Conservation (phyloP, 2,329 filamentous ascomycete genomes). For the Metarhizium anisopliae region DNA sequence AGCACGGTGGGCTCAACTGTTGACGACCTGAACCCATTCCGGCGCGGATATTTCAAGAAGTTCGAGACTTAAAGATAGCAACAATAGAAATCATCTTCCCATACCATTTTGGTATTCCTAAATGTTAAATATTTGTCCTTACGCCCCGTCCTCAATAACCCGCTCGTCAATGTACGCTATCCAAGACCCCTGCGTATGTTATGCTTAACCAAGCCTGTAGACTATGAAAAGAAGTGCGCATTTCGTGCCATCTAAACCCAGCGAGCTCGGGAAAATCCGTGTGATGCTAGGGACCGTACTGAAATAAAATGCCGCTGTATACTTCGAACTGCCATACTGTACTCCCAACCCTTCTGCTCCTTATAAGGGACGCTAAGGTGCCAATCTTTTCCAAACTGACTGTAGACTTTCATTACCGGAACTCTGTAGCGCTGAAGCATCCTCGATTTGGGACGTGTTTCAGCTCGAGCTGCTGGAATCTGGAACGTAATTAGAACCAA, state of each 20-base stretch:
- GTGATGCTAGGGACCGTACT: neutral
- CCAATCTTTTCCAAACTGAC: neutral
- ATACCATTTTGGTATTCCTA: neutral
- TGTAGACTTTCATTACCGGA: conserved; percentile 33
- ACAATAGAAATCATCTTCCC: conserved; percentile 3
- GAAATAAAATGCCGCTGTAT: neutral
- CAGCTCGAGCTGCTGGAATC: conserved; percentile 87
- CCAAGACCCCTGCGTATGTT: neutral
- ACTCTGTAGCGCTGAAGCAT: conserved; percentile 80
- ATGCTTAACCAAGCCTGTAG: neutral
- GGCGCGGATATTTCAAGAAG: conserved; percentile 48
- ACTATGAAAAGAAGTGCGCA: neutral
- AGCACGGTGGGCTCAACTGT: conserved; percentile 37
- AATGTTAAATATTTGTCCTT: neutral
- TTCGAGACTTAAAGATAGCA: conserved; percentile 29
- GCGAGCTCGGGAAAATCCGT: neutral
- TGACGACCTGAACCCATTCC: conserved; percentile 53
- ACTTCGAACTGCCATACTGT: neutral
- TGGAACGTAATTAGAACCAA: conserved; percentile 24
- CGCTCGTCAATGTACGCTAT: neutral
- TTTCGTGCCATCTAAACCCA: neutral
- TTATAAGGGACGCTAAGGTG: neutral
- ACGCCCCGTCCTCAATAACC: neutral
- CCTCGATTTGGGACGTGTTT: conserved; percentile 80
- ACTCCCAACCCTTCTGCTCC: neutral